A percentile compares a stretch with the other conserved stretches of the same genome.
Conservation (phyloP, 1,284 basidiomycete genomes). For the Phlebopus sp. region DNA sequence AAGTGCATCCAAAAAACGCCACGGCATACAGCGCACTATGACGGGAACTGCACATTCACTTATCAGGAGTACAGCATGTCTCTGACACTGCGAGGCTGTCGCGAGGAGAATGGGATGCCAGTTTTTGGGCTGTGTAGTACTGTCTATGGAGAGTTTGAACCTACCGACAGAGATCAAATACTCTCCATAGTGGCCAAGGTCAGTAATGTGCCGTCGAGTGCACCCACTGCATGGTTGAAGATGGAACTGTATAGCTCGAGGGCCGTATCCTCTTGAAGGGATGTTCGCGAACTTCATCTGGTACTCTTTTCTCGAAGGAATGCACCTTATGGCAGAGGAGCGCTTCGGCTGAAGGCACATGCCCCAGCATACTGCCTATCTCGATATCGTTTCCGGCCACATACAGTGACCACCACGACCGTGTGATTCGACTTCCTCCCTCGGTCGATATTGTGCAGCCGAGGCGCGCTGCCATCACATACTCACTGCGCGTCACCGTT, state of each 20-base stretch:
- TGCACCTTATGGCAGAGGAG: constrained; percentile 43
- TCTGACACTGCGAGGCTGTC: constrained; percentile 27
- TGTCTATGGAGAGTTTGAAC: constrained; percentile 38
- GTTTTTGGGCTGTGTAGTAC: constrained; percentile 32
- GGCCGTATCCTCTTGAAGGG: constrained; percentile 47
- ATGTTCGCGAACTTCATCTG: constrained; percentile 32
- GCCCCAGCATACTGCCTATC: constrained; percentile 50
- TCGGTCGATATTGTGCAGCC: constrained; percentile 40
- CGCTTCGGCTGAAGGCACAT: constrained; percentile 23
- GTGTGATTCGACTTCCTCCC: constrained; percentile 45
- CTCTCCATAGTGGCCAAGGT: constrained; percentile 46
- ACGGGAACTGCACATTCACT: constrained; percentile 30
- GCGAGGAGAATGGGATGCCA: constrained; percentile 31
- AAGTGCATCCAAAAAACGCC: constrained; percentile 32
- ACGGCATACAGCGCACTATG: constrained; percentile 8
- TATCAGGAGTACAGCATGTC: constrained; percentile 31
- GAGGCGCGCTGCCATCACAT: constrained; percentile 36
- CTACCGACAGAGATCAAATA: constrained; percentile 40
- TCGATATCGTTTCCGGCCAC: constrained; percentile 43
- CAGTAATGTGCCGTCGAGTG: constrained; percentile 15
- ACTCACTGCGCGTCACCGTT: constrained; percentile 46
- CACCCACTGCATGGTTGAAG: constrained; percentile 1
- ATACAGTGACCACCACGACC: constrained; percentile 36
- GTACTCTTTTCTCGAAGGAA: constrained; percentile 36
- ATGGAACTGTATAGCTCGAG: constrained; percentile 40